Conservation (phyloP, 768 basidiomycete species). For the Paxillus involutus region DNA sequence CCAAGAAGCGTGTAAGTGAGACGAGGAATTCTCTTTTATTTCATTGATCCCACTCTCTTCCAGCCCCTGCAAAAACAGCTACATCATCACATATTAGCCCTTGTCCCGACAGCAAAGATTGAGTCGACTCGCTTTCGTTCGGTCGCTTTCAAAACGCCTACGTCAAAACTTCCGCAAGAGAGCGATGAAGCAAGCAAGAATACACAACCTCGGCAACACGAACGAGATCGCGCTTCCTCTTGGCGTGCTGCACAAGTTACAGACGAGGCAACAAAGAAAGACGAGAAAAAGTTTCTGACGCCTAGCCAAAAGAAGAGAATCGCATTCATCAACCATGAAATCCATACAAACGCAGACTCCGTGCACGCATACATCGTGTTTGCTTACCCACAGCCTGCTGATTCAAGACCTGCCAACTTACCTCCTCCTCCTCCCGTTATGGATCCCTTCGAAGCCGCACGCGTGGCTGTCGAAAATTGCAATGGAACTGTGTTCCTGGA, state of each 20-base stretch:
- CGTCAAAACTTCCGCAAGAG: constrained; percentile 54
- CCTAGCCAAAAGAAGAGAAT: constrained; percentile 89
- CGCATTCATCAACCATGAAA: constrained; percentile 90
- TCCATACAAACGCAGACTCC: constrained; percentile 74
- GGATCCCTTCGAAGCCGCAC: constrained; percentile 74
- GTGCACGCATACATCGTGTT: constrained; percentile 93
- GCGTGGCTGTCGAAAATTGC: constrained; percentile 51
- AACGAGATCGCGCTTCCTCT: constrained; percentile 54
- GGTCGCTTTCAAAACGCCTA: constrained; percentile 84
- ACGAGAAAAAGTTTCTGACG: constrained; percentile 70
- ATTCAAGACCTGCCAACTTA: constrained; percentile 45
- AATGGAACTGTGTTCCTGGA: constrained; percentile 77
- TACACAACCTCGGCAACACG: constrained; percentile 44
- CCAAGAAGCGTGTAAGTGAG: constrained; percentile 66
- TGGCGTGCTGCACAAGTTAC: constrained; percentile 53
- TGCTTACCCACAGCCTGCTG: constrained; percentile 56
- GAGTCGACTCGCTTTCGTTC: constrained; percentile 95
- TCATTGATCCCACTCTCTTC: constrained; percentile 1
- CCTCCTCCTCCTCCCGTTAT: constrained; percentile 50
- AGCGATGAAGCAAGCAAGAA: constrained; percentile 30
- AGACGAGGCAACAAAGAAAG: constrained; percentile 40
- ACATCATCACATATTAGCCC: constrained; percentile 70
- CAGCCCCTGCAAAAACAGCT: constrained; percentile 78
- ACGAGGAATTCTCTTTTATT: background rate
- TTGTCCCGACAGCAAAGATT: constrained; percentile 74